phyloP scores from a whole-genome alignment of 164 flowering plant species.

The Umbellularia californica region DNA sequence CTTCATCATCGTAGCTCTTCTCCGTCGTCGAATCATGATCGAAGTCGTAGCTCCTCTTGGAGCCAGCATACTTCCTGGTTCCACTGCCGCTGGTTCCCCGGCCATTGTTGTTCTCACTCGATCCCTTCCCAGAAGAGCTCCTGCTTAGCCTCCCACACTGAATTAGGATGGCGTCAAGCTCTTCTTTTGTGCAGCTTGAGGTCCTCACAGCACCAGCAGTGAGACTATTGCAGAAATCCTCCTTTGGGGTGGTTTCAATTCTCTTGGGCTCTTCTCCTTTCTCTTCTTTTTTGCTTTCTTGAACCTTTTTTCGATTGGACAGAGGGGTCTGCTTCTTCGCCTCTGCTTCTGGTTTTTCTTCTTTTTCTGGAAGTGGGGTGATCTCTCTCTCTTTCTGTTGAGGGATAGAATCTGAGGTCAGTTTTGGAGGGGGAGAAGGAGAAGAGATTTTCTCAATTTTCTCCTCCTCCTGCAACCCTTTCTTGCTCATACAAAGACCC shows the following conservation, averaged over 20 bases:
- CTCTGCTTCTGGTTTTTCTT: constrained; percentile 47
- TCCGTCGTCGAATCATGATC: constrained; percentile 29
- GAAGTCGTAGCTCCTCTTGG: constrained; percentile 81
- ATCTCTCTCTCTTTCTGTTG: constrained; percentile 13
- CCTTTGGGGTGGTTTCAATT: neutral
- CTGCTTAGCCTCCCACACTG: constrained; percentile 94
- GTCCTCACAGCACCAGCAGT: constrained; percentile 42
- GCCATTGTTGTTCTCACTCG: constrained; percentile 1
- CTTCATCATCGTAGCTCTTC: constrained; percentile 11
- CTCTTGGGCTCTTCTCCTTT: constrained; percentile 2
- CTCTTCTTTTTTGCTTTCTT: constrained; percentile 30
- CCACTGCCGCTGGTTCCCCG: constrained; percentile 7
- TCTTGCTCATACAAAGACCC: constrained; percentile 84
- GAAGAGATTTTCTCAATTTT: neutral
- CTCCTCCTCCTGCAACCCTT: constrained; percentile 14
- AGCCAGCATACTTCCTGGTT: constrained; percentile 60
- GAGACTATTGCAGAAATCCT: neutral
- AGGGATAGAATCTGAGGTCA: constrained; percentile 4
- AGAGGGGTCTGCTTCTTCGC: neutral
- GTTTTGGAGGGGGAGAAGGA: constrained; percentile 12
- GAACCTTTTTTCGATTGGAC: constrained; percentile 13
- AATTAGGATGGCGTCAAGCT: constrained; percentile 84
- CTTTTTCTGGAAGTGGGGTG: constrained; percentile 22
- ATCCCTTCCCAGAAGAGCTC: constrained; percentile 63
- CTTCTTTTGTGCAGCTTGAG: constrained; percentile 88